Conservation (phyloP, 768 basidiomycete species). For the Mycena albidolilacea region DNA sequence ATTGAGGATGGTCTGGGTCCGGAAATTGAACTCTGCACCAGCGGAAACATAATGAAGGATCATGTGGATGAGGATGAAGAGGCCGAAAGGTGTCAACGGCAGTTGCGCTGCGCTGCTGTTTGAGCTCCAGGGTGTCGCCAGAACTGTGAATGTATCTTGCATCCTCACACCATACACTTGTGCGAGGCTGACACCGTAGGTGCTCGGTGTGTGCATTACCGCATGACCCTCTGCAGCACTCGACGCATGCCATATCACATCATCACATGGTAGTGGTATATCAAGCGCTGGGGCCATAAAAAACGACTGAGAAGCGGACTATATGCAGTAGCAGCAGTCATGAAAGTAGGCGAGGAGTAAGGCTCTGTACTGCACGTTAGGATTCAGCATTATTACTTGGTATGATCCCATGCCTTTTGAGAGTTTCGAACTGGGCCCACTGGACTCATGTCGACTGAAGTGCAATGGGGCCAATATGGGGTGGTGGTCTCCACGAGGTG, state of each 20-base stretch:
- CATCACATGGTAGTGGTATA: conserved; percentile 70
- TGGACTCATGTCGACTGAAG: conserved; percentile 66
- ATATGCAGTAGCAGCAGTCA: conserved; percentile 70
- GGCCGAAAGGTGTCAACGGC: conserved; percentile 42
- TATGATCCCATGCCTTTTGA: conserved; percentile 63
- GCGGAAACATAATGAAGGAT: conserved; percentile 60
- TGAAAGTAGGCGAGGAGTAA: conserved; percentile 68
- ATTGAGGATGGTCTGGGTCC: conserved; percentile 66
- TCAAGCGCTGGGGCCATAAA: conserved; percentile 64
- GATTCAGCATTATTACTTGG: neutral
- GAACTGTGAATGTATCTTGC: conserved; percentile 52
- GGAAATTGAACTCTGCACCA: conserved; percentile 41
- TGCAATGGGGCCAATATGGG: conserved; percentile 51
- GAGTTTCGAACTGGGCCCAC: conserved; percentile 70
- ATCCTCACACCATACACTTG: conserved; percentile 57
- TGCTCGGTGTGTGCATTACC: conserved; percentile 56
- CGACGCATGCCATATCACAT: conserved; percentile 65
- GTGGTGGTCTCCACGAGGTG: conserved; percentile 61
- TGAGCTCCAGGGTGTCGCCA: conserved; percentile 40
- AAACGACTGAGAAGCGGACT: conserved; percentile 63
- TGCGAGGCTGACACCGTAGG: conserved; percentile 53
- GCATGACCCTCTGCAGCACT: conserved; percentile 64
- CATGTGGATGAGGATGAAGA: conserved; percentile 54
- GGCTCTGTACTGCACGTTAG: conserved; percentile 42
- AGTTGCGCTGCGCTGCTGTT: conserved; percentile 39